phyloP scores from a whole-genome alignment of 441 rosid genomes.

The Breynia disticha region DNA sequence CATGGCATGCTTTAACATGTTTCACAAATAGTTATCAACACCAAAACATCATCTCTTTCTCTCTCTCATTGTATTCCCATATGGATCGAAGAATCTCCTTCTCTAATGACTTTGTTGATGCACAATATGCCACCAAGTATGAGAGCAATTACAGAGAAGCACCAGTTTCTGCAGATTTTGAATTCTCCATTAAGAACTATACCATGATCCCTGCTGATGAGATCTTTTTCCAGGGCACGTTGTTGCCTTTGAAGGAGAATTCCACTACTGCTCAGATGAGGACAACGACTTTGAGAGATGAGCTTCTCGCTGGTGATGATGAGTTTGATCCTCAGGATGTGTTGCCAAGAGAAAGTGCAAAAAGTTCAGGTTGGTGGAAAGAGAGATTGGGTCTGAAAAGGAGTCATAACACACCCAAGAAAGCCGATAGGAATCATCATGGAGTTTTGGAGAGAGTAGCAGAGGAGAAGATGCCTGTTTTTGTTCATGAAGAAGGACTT shows the following conservation, averaged over 20 bases:
- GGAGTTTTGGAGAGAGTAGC: slow-evolving; percentile 23
- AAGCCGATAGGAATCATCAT: slow-evolving; percentile 12
- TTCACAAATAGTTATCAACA: slow-evolving; percentile 24
- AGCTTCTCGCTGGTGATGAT: slow-evolving; percentile 35
- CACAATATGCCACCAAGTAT: slow-evolving; percentile 32
- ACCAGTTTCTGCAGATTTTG: slow-evolving; percentile 85
- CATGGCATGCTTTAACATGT: slow-evolving; percentile 28
- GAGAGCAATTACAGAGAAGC: slow-evolving; percentile 68
- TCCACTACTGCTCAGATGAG: slow-evolving; percentile 23
- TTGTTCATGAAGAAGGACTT: slow-evolving; percentile 11
- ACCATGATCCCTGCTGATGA: slow-evolving; percentile 71
- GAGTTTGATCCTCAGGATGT: slow-evolving; percentile 9
- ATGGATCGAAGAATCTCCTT: slow-evolving; percentile 91
- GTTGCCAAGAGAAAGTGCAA: slow-evolving; percentile 21
- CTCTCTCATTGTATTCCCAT: slow-evolving; percentile 5
- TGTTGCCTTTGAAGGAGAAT: slow-evolving; percentile 58
- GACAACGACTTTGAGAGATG: slow-evolving; percentile 51
- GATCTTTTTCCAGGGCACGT: slow-evolving; percentile 68
- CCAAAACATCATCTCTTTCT: neutral
- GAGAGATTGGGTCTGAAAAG: slow-evolving; percentile 42
- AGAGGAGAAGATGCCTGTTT: slow-evolving; percentile 24
- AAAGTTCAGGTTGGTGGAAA: slow-evolving; percentile 68
- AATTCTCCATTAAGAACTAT: slow-evolving; percentile 47
- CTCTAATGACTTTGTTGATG: slow-evolving; percentile 76
- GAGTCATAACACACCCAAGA: slow-evolving; percentile 18